Evolutionary conservation across 805 yeast genomes (phyloP).

Genomic region (Wickerhamiella cacticola): DNA sequence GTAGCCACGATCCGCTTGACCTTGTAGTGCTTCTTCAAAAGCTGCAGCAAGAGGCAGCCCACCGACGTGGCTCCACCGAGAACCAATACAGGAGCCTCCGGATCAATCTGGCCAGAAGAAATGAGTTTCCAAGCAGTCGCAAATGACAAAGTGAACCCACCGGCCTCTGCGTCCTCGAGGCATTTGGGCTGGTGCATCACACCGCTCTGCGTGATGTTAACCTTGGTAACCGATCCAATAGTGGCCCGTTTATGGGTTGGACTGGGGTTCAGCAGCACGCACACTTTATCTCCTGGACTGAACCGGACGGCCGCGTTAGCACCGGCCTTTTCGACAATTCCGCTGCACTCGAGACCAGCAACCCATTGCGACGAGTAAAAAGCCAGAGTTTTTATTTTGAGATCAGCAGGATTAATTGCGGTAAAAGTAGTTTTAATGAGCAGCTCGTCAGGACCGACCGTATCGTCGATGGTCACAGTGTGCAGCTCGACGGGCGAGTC

Average conservation of each 20-base stretch:
- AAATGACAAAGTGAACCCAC: constrained; percentile 51
- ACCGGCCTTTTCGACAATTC: constrained; percentile 48
- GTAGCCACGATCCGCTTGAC: constrained; percentile 43
- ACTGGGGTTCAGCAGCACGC: constrained; percentile 34
- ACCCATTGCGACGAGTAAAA: not conserved
- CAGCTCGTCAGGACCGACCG: constrained; percentile 34
- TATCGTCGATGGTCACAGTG: not conserved
- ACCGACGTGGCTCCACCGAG: constrained; percentile 70
- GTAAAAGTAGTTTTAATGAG: constrained; percentile 49
- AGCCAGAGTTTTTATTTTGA: constrained; percentile 27
- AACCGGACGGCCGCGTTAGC: constrained; percentile 29
- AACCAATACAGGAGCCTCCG: constrained; percentile 35
- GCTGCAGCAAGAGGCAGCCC: constrained; percentile 45
- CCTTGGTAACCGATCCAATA: not conserved
- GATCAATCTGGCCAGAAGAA: constrained; percentile 29
- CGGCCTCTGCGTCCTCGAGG: constrained; percentile 44
- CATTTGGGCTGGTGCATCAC: constrained; percentile 38
- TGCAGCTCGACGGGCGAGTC: constrained; percentile 1
- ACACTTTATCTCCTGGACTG: constrained; percentile 50
- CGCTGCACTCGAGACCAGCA: constrained; percentile 55
- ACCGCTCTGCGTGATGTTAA: constrained; percentile 29
- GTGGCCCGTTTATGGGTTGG: not conserved
- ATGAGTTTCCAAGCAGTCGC: constrained; percentile 46
- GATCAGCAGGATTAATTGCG: constrained; percentile 54
- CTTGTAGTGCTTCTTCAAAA: constrained; percentile 40